Conservation (phyloP, 345 rosid genomes). For the Heritiera littoralis region DNA sequence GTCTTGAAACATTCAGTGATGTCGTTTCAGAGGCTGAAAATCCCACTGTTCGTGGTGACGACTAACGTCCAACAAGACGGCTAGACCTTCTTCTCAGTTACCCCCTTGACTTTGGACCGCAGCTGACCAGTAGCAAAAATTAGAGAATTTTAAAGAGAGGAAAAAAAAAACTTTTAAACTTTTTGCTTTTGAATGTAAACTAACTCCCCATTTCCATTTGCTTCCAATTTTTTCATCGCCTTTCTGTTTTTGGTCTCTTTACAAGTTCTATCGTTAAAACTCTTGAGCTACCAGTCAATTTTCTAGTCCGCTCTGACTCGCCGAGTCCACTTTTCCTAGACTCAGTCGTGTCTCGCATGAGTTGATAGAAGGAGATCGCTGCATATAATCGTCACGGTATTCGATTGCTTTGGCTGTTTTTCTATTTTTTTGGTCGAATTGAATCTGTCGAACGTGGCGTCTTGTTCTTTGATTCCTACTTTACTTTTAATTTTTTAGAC, state of each 20-base stretch:
- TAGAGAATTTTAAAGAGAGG: background rate
- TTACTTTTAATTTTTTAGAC: background rate
- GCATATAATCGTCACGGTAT: slow-evolving; percentile 23
- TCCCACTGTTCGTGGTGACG: slow-evolving; percentile 1
- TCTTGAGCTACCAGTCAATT: slow-evolving; percentile 6
- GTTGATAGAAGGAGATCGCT: slow-evolving; percentile 19
- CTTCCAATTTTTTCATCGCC: background rate
- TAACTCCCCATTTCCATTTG: background rate
- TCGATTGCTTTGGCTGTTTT: slow-evolving; percentile 9
- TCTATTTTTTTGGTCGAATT: background rate
- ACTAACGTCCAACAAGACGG: slow-evolving; percentile 19
- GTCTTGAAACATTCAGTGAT: background rate
- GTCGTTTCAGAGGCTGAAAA: slow-evolving; percentile 6
- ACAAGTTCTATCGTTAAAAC: slow-evolving; percentile 1
- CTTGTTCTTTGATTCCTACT: slow-evolving; percentile 11
- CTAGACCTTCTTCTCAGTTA: background rate
- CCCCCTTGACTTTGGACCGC: slow-evolving; percentile 19
- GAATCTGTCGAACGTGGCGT: slow-evolving; percentile 15
- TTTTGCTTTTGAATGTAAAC: slow-evolving; percentile 18
- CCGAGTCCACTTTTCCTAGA: background rate
- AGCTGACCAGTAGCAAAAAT: slow-evolving; percentile 20
- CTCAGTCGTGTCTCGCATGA: slow-evolving; percentile 21
- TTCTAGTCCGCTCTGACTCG: slow-evolving; percentile 20
- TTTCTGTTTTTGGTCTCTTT: background rate
- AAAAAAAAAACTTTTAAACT: background rate